Evolutionary conservation across 805 yeast genomes (phyloP).

Genomic region (Candida vaughaniae): DNA sequence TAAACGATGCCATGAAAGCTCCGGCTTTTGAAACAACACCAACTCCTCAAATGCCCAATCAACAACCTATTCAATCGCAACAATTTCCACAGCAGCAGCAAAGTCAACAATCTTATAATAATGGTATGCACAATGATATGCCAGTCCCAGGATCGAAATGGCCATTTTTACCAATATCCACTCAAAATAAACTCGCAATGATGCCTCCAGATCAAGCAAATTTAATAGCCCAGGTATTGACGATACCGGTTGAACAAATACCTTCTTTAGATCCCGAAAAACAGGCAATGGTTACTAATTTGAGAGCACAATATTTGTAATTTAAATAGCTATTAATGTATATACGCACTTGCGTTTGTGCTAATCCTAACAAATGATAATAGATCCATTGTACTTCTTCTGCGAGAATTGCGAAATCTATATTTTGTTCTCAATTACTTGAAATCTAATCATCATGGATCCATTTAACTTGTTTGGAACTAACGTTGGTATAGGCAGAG

Average conservation of each 20-base stretch:
- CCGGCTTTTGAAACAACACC: constrained; percentile 14
- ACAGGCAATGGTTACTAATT: constrained; percentile 53
- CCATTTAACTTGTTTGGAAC: constrained; percentile 6
- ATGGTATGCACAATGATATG: background rate
- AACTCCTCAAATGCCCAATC: constrained; percentile 16
- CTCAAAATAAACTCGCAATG: constrained; percentile 49
- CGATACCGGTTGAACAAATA: constrained; percentile 50
- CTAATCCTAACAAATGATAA: no score
- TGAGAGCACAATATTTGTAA: constrained; percentile 53
- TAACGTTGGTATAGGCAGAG: constrained; percentile 22
- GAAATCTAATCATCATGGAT: constrained; percentile 6
- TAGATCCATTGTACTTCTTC: no score
- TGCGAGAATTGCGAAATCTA: no score
- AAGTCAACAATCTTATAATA: constrained; percentile 6
- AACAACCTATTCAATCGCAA: constrained; percentile 10
- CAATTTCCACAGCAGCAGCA: constrained; percentile 10
- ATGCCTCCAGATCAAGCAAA: constrained; percentile 60
- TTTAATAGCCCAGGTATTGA: constrained; percentile 52
- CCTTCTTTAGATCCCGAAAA: constrained; percentile 50
- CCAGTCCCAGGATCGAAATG: constrained; percentile 34
- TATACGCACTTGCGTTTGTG: no score
- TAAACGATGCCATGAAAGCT: constrained; percentile 50
- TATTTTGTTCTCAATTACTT: background rate
- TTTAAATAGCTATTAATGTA: no score
- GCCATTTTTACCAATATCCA: constrained; percentile 47